phyloP scores from a whole-genome alignment of 495 filamentous ascomycete species.

The Aspergillus asperescens region DNA sequence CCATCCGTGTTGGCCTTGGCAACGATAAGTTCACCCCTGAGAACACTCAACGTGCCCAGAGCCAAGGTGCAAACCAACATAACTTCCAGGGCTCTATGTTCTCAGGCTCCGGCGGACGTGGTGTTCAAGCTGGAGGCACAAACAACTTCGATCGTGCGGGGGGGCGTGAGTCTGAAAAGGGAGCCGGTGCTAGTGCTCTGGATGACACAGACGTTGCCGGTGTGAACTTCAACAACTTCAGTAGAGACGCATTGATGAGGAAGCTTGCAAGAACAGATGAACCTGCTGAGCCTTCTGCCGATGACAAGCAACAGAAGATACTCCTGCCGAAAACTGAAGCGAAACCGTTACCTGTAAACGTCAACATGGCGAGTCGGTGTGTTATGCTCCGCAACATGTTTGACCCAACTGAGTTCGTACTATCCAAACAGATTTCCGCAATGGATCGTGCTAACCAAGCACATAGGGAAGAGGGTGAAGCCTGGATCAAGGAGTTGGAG shows the following conservation, averaged over 20 bases:
- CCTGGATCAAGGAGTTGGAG: conserved; percentile 90
- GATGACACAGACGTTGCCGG: conserved; percentile 98
- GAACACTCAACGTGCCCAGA: conserved; percentile 86
- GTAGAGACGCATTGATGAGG: conserved; percentile 93
- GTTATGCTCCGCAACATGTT: conserved; percentile 96
- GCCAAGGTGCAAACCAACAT: conserved; percentile 62
- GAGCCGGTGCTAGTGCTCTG: conserved; percentile 84
- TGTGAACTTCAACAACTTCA: conserved; percentile 99
- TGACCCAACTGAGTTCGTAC: conserved; percentile 67
- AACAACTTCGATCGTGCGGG: conserved; percentile 89
- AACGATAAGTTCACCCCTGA: conserved; percentile 99
- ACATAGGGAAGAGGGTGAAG: conserved; percentile 74
- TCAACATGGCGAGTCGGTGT: conserved; percentile 90
- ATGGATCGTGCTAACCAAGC: conserved; percentile 36
- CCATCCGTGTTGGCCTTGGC: conserved; percentile 97
- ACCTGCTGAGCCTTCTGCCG: conserved; percentile 53
- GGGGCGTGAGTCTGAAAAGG: conserved; percentile 85
- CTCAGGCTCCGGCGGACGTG: conserved; percentile 85
- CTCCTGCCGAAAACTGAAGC: conserved; percentile 74
- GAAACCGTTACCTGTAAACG: conserved; percentile 76
- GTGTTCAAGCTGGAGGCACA: conserved; percentile 72
- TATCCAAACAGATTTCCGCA: neutral
- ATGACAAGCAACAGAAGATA: conserved; percentile 64
- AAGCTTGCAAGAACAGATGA: conserved; percentile 97
- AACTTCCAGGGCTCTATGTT: conserved; percentile 92